Conservation (phyloP, 139 green algal species). For the Eudorina sp. region DNA sequence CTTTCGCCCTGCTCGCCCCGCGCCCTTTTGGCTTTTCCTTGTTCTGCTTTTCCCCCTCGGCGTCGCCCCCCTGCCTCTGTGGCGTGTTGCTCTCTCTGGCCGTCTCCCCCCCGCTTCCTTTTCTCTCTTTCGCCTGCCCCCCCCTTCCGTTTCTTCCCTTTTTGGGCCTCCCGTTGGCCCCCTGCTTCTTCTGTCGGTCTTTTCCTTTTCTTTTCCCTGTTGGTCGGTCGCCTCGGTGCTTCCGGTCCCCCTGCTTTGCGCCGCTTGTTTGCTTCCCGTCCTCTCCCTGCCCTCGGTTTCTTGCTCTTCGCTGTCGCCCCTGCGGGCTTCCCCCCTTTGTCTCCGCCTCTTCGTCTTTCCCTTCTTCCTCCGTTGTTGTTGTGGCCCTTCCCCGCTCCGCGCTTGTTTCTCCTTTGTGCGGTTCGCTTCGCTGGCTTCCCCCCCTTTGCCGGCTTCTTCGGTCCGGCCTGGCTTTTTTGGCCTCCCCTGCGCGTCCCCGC, state of each 20-base stretch:
- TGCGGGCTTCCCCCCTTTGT: slow-evolving; percentile 40
- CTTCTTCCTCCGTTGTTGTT: slow-evolving; percentile 44
- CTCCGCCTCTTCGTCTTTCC: slow-evolving; percentile 32
- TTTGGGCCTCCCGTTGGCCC: slow-evolving; percentile 24
- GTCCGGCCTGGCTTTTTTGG: slow-evolving; percentile 42
- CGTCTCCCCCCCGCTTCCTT: slow-evolving; percentile 1
- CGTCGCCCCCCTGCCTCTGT: slow-evolving; percentile 17
- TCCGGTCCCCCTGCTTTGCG: slow-evolving; percentile 48
- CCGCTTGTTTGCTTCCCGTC: slow-evolving; percentile 54
- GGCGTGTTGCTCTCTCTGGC: slow-evolving; percentile 18
- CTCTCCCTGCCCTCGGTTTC: slow-evolving; percentile 43
- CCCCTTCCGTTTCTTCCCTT: slow-evolving; percentile 32
- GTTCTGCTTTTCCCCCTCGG: slow-evolving; percentile 39
- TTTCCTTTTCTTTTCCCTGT: slow-evolving; percentile 41
- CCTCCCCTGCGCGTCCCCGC: slow-evolving; percentile 35
- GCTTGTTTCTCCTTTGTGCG: slow-evolving; percentile 40
- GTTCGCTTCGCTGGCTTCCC: slow-evolving; percentile 41
- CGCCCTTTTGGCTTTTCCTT: slow-evolving; percentile 30
- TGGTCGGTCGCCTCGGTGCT: slow-evolving; percentile 38
- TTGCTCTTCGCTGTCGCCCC: slow-evolving; percentile 46
- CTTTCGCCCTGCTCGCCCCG: neutral
- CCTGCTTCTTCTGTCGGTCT: slow-evolving; percentile 21
- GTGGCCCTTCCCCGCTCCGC: slow-evolving; percentile 21
- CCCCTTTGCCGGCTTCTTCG: slow-evolving; percentile 50
- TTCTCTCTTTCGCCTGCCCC: slow-evolving; percentile 26